A percentile compares a stretch with the other conserved stretches of the same genome.
Evolutionary conservation across 2,329 filamentous ascomycete species (phyloP).

Genomic region (Zopfia rhizophila): DNA sequence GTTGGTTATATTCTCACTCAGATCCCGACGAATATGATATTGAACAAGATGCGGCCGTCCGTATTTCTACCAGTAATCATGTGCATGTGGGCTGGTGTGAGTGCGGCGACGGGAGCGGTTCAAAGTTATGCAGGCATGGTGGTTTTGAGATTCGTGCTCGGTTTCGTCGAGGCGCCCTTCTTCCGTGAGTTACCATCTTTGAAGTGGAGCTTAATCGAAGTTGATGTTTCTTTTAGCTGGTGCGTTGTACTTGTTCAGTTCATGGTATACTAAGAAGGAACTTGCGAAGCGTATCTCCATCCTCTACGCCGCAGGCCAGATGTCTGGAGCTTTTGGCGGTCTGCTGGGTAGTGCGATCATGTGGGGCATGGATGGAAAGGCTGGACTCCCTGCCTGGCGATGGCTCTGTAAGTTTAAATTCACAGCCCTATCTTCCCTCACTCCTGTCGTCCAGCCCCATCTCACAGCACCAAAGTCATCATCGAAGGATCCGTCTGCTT

Average conservation of each 20-base stretch:
- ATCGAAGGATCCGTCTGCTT: constrained; percentile 22
- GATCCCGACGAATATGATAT: constrained; percentile 66
- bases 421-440: too few relatives aligned
- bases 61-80: constrained; percentile 62
- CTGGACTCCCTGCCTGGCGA: constrained; percentile 43
- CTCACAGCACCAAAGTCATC: too few relatives aligned
- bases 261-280: constrained; percentile 66
- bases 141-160: constrained; percentile 51
- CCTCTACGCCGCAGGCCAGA: constrained; percentile 56
- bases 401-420: too few relatives aligned
- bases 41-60: constrained; percentile 64
- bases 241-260: constrained; percentile 54
- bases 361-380: constrained; percentile 53
- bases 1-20: constrained; percentile 67
- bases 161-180: constrained; percentile 25
- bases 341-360: constrained; percentile 65
- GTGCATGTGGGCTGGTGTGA: constrained; percentile 50
- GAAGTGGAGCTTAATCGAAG: too few relatives aligned
- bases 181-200: constrained; percentile 27
- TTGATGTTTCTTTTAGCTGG: constrained; percentile 58
- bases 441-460: too few relatives aligned
- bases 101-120: constrained; percentile 55
- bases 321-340: constrained; percentile 62
- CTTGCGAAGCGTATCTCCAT: constrained; percentile 68
- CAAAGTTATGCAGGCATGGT: constrained; percentile 53